Percentiles rank a stretch among this genome's conserved stretches.
Evolutionary conservation across 176 grass and related monocot genomes (phyloP).

Genomic region (Carex littledalei): DNA sequence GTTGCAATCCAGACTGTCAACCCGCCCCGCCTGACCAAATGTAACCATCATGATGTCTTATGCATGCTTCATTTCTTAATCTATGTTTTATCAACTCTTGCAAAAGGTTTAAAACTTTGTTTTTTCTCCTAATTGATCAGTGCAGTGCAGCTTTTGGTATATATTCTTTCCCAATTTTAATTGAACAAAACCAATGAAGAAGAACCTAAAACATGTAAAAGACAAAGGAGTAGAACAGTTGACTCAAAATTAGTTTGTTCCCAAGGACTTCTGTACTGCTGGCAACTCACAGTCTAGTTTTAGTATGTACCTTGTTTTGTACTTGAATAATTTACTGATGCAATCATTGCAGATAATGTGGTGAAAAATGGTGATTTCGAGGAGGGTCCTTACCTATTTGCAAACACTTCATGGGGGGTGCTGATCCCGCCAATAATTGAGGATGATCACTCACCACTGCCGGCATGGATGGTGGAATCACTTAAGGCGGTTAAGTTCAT

Average conservation of each 20-base stretch:
- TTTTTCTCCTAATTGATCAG: not conserved
- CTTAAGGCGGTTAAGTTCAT: slow-evolving; percentile 89
- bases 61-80: not conserved
- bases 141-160: not conserved
- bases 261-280: not conserved
- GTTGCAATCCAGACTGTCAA: slow-evolving; percentile 48
- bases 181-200: not conserved
- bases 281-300: not conserved
- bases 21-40: slow-evolving; percentile 37
- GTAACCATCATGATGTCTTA: not conserved
- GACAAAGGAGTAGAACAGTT: not conserved
- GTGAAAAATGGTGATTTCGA: slow-evolving; percentile 89
- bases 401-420: slow-evolving; percentile 59
- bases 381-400: slow-evolving; percentile 67
- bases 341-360: slow-evolving; percentile 34
- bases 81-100: not conserved
- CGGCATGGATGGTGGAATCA: slow-evolving; percentile 69
- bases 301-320: not conserved
- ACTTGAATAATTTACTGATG: not conserved
- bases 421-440: slow-evolving; percentile 83
- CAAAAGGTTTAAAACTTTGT: not conserved
- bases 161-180: not conserved
- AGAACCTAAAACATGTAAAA: not conserved
- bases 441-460: slow-evolving; percentile 86
- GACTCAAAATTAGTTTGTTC: not conserved